Evolutionary conservation across 2,329 filamentous ascomycete species (phyloP), one percentile per base, ranked within the genome.

Genomic region (Colletotrichum somersetense): DNA sequence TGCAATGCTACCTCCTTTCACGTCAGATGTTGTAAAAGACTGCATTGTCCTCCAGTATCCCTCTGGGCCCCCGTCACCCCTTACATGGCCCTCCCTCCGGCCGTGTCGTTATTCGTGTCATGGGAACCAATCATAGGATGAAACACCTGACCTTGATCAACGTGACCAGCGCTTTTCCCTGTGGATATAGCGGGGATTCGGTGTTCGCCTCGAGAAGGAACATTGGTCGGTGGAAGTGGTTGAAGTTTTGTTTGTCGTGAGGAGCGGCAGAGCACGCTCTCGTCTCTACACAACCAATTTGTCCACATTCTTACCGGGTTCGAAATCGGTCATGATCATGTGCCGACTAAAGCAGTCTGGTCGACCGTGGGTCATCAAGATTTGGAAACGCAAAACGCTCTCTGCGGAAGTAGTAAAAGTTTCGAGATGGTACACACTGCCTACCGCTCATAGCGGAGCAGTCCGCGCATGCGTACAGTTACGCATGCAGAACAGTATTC

Each of bases 61-160:
- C 67, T 14, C 42, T 40, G 30, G 57, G 62, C 55, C 33, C 66
- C 55, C 35, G 30, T 42, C 40, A 40, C 50, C 40, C 38, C 65
- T 26, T 48, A 30, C 53, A 20, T 57, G 30, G 30, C 66, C 23
- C 33, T 11, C 46, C 26, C 20, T 61, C 46, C n/a, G 18, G 42
- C 57, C 62, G 23, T 70, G 59, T 62, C 55, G 57, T 52, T 55
- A 61, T 55, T 59, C 62, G 42, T 72, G 61, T 70, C 61, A 56
- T 64, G 48, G 33, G 50, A 35, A 57, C 46, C 38, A 62, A 61
- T 55, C 57, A 40, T 58, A 53, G 30, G 57, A 66, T 62, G 62
- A 71, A 62, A 66, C 62, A 50, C 67, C 56, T 44, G 42, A 62
- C 71, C 48, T 62, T 62, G 56, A 40, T 57, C 71, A 66, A 52